Evolutionary conservation across 768 basidiomycete genomes (phyloP).

Genomic region (Albatrellus ellisii): DNA sequence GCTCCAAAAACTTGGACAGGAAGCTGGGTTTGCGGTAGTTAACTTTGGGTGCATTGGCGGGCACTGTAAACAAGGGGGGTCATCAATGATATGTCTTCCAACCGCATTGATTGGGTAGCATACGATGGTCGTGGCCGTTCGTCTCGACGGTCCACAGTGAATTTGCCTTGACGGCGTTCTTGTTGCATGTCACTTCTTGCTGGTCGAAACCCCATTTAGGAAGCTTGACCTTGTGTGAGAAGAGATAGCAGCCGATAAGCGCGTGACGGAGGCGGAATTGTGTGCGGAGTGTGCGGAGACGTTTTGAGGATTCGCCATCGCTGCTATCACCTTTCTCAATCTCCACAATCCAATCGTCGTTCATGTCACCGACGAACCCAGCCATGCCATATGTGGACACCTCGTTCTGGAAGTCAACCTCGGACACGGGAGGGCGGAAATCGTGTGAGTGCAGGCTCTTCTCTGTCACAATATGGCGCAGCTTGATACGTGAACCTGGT

Average conservation of each 20-base stretch:
- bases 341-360: constrained; percentile 89
- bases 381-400: constrained; percentile 88
- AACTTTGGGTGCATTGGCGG: constrained; percentile 57
- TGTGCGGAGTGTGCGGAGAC: constrained; percentile 70
- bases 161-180: constrained; percentile 82
- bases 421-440: constrained; percentile 84
- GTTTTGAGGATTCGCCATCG: constrained; percentile 53
- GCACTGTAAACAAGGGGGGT: constrained; percentile 37
- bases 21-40: constrained; percentile 91
- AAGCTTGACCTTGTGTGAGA: constrained; percentile 95
- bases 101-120: constrained; percentile 20
- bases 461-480: constrained; percentile 68
- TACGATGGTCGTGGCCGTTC: constrained; percentile 56
- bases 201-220: constrained; percentile 98
- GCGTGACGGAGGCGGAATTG: constrained; percentile 74
- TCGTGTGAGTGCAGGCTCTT: constrained; percentile 95
- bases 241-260: constrained; percentile 89
- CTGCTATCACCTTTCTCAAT: constrained; percentile 55
- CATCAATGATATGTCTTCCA: not conserved
- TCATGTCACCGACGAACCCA: constrained; percentile 77
- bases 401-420: constrained; percentile 99
- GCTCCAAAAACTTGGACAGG: constrained; percentile 79
- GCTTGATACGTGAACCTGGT: constrained; percentile 57
- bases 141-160: constrained; percentile 95
- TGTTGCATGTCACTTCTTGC: constrained; percentile 99